Base-by-base conservation (phyloP, 2,329 filamentous ascomycete genomes). In the Lachnellula suecica region DNA sequence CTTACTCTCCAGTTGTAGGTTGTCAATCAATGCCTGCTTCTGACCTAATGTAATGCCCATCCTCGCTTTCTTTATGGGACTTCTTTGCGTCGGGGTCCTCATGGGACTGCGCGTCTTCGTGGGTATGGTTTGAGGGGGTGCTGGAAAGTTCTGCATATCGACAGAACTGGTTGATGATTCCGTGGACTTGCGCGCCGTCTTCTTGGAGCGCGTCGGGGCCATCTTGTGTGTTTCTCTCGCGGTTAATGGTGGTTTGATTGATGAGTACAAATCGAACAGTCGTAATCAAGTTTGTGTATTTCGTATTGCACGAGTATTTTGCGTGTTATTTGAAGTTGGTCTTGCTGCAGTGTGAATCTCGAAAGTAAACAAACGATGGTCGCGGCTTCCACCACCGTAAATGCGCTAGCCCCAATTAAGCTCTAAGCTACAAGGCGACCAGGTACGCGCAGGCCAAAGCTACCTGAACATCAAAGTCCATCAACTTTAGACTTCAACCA, bases 11-110 rank as follows among this genome's bases (percentile, higher is more conserved):
- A 96, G 78, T 67, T 96, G 90, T 35, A 96, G 72, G 64, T 97
- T 96, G 65, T 96, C 90, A 53, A 96, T 87, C 47, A 96, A 74
- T 10, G 88, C 87, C 70, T 94, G 89, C 71, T 96, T 96, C 68
- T 96, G 90, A 37, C 78, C 77, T 51, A 82, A 69, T 3, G 84
- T 85, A 57, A 93, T 80, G 40, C 79, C 82, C 53, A 80, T 72
- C 64, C 73, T 78, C 59, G 72, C 78, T 72, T 81, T 87, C 70
- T 80, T 86, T 49, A 80, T 78, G 2, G 87, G 86, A 63, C 83
- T 87, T 68, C 74, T 68, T 25, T 74, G 75, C 56, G 74, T 73
- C 56, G 62, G 67, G 49, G 67, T 63, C 49, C 56, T 54, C 19
- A 52, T 45, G 20, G 61, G 56, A 55, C 58, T 74, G 59, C 66